Conservation (phyloP, 495 filamentous ascomycete species). For the Penicillium samsonianum region DNA sequence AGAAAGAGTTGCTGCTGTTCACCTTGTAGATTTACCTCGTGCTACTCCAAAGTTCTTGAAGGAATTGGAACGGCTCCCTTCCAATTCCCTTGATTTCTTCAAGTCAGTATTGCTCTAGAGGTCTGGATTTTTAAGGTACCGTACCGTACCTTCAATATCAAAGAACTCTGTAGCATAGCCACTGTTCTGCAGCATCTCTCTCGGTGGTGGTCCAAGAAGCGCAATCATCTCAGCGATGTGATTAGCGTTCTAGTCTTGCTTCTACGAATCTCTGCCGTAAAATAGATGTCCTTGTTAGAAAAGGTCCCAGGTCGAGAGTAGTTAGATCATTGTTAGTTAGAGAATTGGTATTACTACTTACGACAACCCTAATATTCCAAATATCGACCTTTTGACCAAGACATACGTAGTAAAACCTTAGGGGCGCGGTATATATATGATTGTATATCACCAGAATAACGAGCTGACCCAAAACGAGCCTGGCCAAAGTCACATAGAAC, state of each 20-base stretch:
- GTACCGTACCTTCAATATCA: constrained; percentile 4
- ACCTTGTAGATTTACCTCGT: constrained; percentile 30
- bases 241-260: constrained; percentile 33
- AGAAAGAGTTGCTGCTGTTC: constrained; percentile 39
- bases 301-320: constrained; percentile 37
- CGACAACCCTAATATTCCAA: constrained; percentile 45
- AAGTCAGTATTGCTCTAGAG: too few species aligned
- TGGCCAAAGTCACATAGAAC: constrained; percentile 35
- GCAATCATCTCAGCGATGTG: constrained; percentile 47
- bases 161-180: constrained; percentile 28
- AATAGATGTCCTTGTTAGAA: constrained; percentile 48
- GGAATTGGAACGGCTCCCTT: constrained; percentile 5
- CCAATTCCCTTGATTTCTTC: too few species aligned
- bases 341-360: constrained; percentile 20
- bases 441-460: constrained; percentile 23
- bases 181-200: constrained; percentile 35
- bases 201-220: constrained; percentile 43
- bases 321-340: constrained; percentile 6
- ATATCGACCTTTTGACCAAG: constrained; percentile 45
- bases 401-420: constrained; percentile 40
- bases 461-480: constrained; percentile 22
- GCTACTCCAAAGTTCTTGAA: constrained; percentile 18
- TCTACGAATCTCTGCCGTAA: constrained; percentile 34
- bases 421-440: constrained; percentile 21
- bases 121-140: too few species aligned